A percentile compares a stretch with the other conserved stretches of the same genome.
These are phyloP conservation scores for Kodamaea ohmeri DNA, from an alignment of 1,139 yeast species.

Conservation along the genomic window DNA sequence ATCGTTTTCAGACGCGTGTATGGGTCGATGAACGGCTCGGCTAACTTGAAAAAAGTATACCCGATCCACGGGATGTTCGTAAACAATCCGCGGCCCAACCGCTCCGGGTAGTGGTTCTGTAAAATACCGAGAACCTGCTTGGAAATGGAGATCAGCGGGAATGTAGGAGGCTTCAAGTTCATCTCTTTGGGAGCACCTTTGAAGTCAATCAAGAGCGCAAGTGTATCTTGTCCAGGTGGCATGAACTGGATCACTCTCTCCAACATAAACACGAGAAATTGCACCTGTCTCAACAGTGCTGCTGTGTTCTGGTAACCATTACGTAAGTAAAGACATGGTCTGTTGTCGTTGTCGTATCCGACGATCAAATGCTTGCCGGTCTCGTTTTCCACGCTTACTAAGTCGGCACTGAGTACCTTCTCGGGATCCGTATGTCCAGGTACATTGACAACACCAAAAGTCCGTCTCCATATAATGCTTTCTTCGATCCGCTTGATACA, in stretches of 20 bases:
- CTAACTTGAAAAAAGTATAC: slow-evolving; percentile 45
- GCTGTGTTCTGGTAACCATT: slow-evolving; percentile 94
- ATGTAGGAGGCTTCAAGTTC: slow-evolving; percentile 36
- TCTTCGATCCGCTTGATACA: slow-evolving; percentile 72
- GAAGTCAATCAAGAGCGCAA: slow-evolving; percentile 87
- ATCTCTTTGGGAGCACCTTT: slow-evolving; percentile 53
- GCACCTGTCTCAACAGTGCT: slow-evolving; percentile 82
- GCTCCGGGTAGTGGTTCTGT: slow-evolving; percentile 77
- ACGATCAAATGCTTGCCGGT: slow-evolving; percentile 87
- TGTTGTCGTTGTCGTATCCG: slow-evolving; percentile 82
- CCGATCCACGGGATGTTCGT: slow-evolving; percentile 50
- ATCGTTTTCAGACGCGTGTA: slow-evolving; percentile 49
- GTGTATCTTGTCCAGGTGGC: slow-evolving; percentile 94
- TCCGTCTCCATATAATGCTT: slow-evolving; percentile 87
- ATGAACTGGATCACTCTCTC: slow-evolving; percentile 88
- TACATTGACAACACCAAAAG: slow-evolving; percentile 74
- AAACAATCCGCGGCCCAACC: slow-evolving; percentile 47
- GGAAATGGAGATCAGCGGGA: slow-evolving; percentile 42
- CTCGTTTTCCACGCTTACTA: slow-evolving; percentile 67
- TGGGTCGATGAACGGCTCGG: slow-evolving; percentile 50
- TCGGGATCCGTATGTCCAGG: slow-evolving; percentile 40
- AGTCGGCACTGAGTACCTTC: slow-evolving; percentile 55
- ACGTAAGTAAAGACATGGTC: slow-evolving; percentile 87
- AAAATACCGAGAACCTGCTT: slow-evolving; percentile 81
- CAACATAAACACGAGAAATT: slow-evolving; percentile 86